Percentiles rank a stretch among this genome's conserved stretches.
Evolutionary conservation across 108 stramenopile genomes (phyloP).

Genomic region (Fistulifera solaris): DNA sequence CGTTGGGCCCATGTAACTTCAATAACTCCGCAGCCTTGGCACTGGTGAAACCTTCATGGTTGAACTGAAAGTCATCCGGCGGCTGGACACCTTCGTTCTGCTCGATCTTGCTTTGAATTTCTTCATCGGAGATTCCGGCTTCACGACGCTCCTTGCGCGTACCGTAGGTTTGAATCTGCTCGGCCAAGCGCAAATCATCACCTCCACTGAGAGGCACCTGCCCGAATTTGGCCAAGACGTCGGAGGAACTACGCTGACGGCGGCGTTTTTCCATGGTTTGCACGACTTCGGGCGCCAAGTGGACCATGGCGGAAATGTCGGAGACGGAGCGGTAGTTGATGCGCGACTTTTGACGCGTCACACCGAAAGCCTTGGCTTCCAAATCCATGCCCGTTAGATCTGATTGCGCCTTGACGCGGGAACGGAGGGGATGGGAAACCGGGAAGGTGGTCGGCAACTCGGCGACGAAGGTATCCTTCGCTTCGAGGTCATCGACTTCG

Average conservation of each 20-base stretch:
- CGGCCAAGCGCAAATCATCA: slow-evolving; percentile 16
- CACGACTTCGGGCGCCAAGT: no score
- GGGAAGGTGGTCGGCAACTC: no score
- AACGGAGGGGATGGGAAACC: no score
- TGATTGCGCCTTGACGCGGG: slow-evolving; percentile 1
- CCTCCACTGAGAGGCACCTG: slow-evolving; percentile 8
- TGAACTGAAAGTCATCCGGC: slow-evolving; percentile 11
- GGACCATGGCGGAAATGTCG: slow-evolving; percentile 2
- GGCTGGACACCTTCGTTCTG: slow-evolving; percentile 3
- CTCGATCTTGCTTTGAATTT: slow-evolving; percentile 9
- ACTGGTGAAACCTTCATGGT: slow-evolving; percentile 30
- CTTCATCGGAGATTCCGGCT: slow-evolving; percentile 9
- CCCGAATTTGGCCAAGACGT: slow-evolving; percentile 16
- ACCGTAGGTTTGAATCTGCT: slow-evolving; percentile 8
- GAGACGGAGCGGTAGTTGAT: neutral
- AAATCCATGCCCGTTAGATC: slow-evolving; percentile 3
- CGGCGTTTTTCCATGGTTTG: slow-evolving; percentile 1
- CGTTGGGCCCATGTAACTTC: slow-evolving; percentile 39
- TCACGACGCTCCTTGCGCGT: slow-evolving; percentile 9
- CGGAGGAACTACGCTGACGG: slow-evolving; percentile 7
- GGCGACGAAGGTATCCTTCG: no score
- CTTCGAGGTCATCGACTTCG: no score
- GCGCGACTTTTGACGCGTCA: neutral
- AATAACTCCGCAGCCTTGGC: slow-evolving; percentile 26
- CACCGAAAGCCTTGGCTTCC: neutral